phyloP scores from a whole-genome alignment of 768 basidiomycete species.

The Lanmaoa rubissima region DNA sequence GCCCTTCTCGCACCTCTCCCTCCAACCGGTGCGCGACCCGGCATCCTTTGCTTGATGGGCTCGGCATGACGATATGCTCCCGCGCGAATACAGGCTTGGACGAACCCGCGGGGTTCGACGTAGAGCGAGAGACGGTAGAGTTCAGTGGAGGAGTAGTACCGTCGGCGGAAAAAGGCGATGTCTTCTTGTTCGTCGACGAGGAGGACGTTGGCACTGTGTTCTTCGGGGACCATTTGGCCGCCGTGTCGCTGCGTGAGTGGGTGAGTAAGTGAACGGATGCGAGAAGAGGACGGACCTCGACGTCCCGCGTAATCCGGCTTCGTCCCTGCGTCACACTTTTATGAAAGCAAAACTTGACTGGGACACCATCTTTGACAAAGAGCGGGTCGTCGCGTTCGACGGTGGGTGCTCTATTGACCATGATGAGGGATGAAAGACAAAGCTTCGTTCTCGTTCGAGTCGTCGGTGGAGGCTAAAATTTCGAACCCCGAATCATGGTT shows the following conservation, averaged over 20 bases:
- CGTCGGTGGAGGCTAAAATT: slow-evolving; percentile 10
- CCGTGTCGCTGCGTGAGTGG: slow-evolving; percentile 17
- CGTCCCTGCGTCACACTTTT: slow-evolving; percentile 24
- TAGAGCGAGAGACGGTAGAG: slow-evolving; percentile 16
- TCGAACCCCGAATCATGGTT: slow-evolving; percentile 31
- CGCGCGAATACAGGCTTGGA: slow-evolving; percentile 19
- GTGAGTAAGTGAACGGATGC: not conserved
- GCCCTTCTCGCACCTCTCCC: not conserved
- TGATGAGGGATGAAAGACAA: not conserved
- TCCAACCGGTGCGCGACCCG: slow-evolving; percentile 13
- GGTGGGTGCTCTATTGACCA: not conserved
- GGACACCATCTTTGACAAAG: slow-evolving; percentile 22
- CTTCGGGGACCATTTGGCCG: slow-evolving; percentile 15
- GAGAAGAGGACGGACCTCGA: slow-evolving; percentile 16
- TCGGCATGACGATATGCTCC: slow-evolving; percentile 12
- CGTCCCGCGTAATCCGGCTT: slow-evolving; percentile 13
- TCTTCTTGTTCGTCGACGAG: slow-evolving; percentile 31
- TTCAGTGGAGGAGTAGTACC: slow-evolving; percentile 24
- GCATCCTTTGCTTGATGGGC: slow-evolving; percentile 18
- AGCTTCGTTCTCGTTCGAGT: not conserved
- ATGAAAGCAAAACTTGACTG: slow-evolving; percentile 31
- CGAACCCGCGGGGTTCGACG: slow-evolving; percentile 28
- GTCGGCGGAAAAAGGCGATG: slow-evolving; percentile 22
- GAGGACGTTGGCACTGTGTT: slow-evolving; percentile 23
- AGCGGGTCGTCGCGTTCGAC: slow-evolving; percentile 9